Evolutionary conservation across 2,329 filamentous ascomycete species (phyloP).

Genomic region (Neoscytalidium dimidiatum): DNA sequence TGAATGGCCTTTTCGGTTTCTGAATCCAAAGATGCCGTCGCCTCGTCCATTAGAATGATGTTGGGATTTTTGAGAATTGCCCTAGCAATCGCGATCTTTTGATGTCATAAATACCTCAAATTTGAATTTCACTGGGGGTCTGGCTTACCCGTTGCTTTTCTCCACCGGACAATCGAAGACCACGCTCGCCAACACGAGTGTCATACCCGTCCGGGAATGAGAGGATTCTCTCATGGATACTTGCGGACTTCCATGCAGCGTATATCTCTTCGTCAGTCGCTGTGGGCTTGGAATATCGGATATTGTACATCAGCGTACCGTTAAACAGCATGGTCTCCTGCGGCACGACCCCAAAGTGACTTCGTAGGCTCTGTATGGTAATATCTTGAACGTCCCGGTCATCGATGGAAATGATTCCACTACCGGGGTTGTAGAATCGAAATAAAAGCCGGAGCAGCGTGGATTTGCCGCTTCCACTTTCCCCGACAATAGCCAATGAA

Average conservation of each 20-base stretch:
- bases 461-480: conserved; percentile 59
- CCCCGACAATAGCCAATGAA: conserved; percentile 56
- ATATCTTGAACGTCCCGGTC: conserved; percentile 56
- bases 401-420: conserved; percentile 53
- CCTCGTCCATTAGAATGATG: conserved; percentile 63
- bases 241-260: conserved; percentile 56
- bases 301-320: conserved; percentile 60
- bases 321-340: conserved; percentile 62
- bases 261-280: conserved; percentile 58
- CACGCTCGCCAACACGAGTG: conserved; percentile 22
- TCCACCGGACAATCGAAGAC: conserved; percentile 53
- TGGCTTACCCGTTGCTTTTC: conserved; percentile 57
- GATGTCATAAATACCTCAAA: neutral
- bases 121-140: neutral
- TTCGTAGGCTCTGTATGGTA: conserved; percentile 54
- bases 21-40: conserved; percentile 62
- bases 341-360: conserved; percentile 59
- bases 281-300: conserved; percentile 56
- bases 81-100: conserved; percentile 57
- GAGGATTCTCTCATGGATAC: conserved; percentile 60
- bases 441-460: conserved; percentile 56
- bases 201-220: conserved; percentile 42
- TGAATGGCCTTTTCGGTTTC: conserved; percentile 59
- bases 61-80: conserved; percentile 57
- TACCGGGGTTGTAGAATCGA: conserved; percentile 55